phyloP scores from a whole-genome alignment of 1,284 basidiomycete species.

The Spongispora temasekensis region DNA sequence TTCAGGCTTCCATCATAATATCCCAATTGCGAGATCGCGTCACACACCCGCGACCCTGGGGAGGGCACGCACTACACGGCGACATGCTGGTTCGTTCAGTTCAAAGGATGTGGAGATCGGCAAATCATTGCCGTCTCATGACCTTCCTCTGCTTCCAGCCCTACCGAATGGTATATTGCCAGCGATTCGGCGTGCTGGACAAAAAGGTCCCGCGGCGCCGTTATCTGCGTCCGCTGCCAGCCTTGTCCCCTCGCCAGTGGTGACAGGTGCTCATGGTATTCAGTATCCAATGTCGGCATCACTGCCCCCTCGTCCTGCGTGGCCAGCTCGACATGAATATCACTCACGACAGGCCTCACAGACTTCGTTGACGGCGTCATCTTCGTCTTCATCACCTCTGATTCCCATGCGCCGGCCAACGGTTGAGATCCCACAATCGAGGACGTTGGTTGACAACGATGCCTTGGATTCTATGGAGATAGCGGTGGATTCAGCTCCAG shows the following conservation, averaged over 20 bases:
- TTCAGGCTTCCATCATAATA: conserved; percentile 27
- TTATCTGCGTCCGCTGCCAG: conserved; percentile 27
- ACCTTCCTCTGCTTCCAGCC: conserved; percentile 37
- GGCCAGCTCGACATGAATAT: conserved; percentile 16
- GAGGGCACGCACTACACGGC: conserved; percentile 55
- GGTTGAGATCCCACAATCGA: conserved; percentile 50
- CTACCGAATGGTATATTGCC: conserved; percentile 40
- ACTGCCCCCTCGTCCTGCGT: conserved; percentile 13
- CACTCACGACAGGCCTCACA: conserved; percentile 65
- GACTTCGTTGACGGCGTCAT: conserved; percentile 50
- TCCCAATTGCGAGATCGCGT: conserved; percentile 44
- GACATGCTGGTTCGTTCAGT: conserved; percentile 93
- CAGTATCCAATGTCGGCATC: conserved; percentile 17
- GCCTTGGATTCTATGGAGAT: conserved; percentile 66
- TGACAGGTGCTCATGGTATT: conserved; percentile 9
- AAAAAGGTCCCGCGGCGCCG: conserved; percentile 38
- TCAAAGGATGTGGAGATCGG: conserved; percentile 90
- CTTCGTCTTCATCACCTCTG: conserved; percentile 43
- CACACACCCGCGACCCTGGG: conserved; percentile 25
- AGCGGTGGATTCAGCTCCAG: conserved; percentile 69
- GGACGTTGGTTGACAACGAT: conserved; percentile 65
- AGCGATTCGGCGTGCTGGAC: conserved; percentile 49
- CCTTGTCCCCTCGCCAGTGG: conserved; percentile 14
- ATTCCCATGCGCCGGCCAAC: conserved; percentile 38
- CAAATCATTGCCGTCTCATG: conserved; percentile 72